Conservation (phyloP, 768 basidiomycete species). For the Cytidiella melzeri region DNA sequence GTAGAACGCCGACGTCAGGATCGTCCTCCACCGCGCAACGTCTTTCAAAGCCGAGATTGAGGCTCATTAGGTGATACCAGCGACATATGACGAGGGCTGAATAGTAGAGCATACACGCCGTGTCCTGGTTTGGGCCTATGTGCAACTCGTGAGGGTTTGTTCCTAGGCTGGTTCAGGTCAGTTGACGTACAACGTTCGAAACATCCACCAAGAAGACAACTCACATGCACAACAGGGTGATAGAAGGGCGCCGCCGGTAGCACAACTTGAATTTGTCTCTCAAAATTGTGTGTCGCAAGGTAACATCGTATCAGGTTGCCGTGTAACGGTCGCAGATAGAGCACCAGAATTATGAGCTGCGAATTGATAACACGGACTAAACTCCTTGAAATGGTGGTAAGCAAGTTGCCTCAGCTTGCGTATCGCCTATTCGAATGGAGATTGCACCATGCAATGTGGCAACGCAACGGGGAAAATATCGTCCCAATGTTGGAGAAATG, state of each 20-base stretch:
- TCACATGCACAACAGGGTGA: not conserved
- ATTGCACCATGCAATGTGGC: no score
- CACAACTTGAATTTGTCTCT: no score
- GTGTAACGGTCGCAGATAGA: no score
- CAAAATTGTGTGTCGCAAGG: no score
- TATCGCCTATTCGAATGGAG: no score
- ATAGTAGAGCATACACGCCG: not conserved
- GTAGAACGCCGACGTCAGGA: not conserved
- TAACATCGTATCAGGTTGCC: no score
- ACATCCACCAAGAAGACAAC: not conserved
- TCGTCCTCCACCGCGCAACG: constrained; percentile 45
- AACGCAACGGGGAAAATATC: not conserved
- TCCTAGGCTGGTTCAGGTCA: not conserved
- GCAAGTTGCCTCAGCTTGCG: no score
- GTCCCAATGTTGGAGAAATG: not conserved
- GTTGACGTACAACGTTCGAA: constrained; percentile 11
- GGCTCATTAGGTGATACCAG: not conserved
- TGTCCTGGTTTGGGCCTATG: not conserved
- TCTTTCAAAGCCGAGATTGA: not conserved
- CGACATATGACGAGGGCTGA: not conserved
- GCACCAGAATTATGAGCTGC: no score
- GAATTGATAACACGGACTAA: no score
- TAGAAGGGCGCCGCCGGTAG: no score
- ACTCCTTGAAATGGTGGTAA: no score
- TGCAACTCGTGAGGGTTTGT: not conserved